phyloP scores from a whole-genome alignment of 345 rosid genomes.

The Erucastrum elatum region DNA sequence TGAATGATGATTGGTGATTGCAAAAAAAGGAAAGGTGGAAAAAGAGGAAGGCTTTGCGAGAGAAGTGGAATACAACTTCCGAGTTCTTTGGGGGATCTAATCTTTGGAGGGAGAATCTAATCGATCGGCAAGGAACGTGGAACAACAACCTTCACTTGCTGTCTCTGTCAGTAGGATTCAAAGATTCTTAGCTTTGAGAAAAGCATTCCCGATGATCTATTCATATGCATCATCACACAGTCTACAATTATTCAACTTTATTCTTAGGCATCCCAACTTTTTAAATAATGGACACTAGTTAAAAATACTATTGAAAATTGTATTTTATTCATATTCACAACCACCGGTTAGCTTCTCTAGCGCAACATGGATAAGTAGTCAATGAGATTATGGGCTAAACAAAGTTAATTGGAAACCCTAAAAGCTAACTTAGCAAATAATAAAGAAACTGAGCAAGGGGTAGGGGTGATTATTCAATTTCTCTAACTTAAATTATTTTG shows the following conservation, averaged over 20 bases:
- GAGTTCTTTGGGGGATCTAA: constrained; percentile 30
- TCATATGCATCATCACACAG: neutral
- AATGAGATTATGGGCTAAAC: neutral
- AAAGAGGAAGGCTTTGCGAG: constrained; percentile 20
- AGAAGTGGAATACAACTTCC: constrained; percentile 30
- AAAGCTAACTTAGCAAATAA: neutral
- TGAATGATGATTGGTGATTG: constrained; percentile 4
- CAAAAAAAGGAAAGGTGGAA: neutral
- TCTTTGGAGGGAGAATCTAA: constrained; percentile 21
- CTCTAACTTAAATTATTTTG: neutral
- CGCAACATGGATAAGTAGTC: neutral
- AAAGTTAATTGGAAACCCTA: neutral
- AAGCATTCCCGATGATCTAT: constrained; percentile 19
- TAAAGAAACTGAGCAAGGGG: neutral
- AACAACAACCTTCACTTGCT: constrained; percentile 37
- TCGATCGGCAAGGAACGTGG: constrained; percentile 26
- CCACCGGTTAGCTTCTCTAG: neutral
- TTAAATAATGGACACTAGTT: neutral
- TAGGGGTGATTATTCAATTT: neutral
- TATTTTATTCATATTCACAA: neutral
- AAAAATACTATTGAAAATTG: neutral
- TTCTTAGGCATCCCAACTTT: neutral
- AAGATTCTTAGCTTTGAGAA: constrained; percentile 11
- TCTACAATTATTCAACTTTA: neutral
- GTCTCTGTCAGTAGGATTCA: constrained; percentile 31